Percentiles rank a stretch among this genome's conserved stretches.
phyloP scores from a whole-genome alignment of 176 grass and related monocot genomes.

The Lolium perenne region DNA sequence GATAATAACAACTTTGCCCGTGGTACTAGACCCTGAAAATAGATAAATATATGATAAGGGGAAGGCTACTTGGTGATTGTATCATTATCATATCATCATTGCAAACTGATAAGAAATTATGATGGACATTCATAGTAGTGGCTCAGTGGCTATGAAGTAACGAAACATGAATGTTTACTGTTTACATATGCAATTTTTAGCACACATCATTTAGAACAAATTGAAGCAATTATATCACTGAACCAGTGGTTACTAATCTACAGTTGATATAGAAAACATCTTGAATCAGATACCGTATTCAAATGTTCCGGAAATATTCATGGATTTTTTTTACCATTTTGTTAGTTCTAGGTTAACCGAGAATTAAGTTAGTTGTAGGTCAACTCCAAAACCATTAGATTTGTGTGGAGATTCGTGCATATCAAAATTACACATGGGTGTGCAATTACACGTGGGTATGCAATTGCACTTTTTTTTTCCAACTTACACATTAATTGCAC shows the following conservation, averaged over 20 bases:
- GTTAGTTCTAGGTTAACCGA: too few relatives aligned
- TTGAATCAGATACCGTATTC: neutral
- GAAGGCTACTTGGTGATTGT: conserved; percentile 1
- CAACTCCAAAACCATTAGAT: too few relatives aligned
- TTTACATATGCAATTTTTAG: neutral
- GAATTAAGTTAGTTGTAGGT: too few relatives aligned
- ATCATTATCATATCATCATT: neutral
- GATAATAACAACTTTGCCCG: conserved; percentile 82
- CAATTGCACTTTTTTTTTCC: too few relatives aligned
- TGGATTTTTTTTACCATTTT: too few relatives aligned
- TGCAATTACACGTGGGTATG: too few relatives aligned
- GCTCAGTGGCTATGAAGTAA: neutral
- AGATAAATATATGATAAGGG: conserved; percentile 9
- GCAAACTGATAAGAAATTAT: neutral
- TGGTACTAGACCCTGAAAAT: conserved; percentile 81
- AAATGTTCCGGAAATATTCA: too few relatives aligned
- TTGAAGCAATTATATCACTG: neutral
- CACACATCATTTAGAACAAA: neutral
- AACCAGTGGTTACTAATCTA: neutral
- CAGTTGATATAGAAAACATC: neutral
- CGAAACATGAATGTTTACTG: conserved; percentile 18
- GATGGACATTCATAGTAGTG: neutral
- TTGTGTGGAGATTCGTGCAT: too few relatives aligned
- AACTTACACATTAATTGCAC: too few relatives aligned
- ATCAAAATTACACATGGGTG: too few relatives aligned